A percentile compares a stretch with the other conserved stretches of the same genome.
Conservation (phyloP, 1,284 basidiomycete species). For the Apiotrichum gracile region DNA sequence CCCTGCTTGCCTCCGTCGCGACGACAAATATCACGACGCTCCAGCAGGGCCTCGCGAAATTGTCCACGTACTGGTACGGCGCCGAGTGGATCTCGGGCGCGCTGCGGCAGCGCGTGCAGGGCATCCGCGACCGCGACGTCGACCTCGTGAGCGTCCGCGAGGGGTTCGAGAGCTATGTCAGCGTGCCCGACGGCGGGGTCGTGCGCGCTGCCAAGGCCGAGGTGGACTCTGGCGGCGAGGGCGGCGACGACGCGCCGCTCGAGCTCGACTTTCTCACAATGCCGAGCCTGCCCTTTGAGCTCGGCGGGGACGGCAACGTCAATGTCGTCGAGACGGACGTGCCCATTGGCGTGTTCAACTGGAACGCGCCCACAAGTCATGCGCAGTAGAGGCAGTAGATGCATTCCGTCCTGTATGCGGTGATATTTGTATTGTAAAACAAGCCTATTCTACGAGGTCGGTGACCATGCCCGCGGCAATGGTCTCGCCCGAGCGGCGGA, state of each 20-base stretch:
- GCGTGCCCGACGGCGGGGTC: slow-evolving; percentile 25
- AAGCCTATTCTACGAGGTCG: slow-evolving; percentile 1
- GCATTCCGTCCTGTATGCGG: background rate
- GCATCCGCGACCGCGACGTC: slow-evolving; percentile 20
- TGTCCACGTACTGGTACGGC: slow-evolving; percentile 23
- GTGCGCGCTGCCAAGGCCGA: slow-evolving; percentile 4
- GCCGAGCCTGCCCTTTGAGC: slow-evolving; percentile 23
- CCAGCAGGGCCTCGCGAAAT: slow-evolving; percentile 21
- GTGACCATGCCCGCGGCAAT: slow-evolving; percentile 69
- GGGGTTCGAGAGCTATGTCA: slow-evolving; percentile 21
- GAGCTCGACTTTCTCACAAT: slow-evolving; percentile 14
- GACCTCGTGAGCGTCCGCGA: slow-evolving; percentile 24
- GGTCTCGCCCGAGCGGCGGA: slow-evolving; percentile 86
- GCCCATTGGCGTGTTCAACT: no score
- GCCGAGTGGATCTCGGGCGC: slow-evolving; percentile 25
- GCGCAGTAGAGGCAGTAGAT: no score
- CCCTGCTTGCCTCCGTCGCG: slow-evolving; percentile 18
- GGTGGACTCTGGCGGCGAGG: background rate
- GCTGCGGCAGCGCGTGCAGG: slow-evolving; percentile 19
- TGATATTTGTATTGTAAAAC: background rate
- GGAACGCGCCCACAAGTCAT: no score
- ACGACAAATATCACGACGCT: slow-evolving; percentile 19
- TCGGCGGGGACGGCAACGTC: slow-evolving; percentile 4
- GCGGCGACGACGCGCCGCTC: background rate
- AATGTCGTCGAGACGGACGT: slow-evolving; percentile 21